Evolutionary conservation across 164 flowering plant species (phyloP), one percentile per base, ranked within the genome.

Genomic region (Annona cherimola): DNA sequence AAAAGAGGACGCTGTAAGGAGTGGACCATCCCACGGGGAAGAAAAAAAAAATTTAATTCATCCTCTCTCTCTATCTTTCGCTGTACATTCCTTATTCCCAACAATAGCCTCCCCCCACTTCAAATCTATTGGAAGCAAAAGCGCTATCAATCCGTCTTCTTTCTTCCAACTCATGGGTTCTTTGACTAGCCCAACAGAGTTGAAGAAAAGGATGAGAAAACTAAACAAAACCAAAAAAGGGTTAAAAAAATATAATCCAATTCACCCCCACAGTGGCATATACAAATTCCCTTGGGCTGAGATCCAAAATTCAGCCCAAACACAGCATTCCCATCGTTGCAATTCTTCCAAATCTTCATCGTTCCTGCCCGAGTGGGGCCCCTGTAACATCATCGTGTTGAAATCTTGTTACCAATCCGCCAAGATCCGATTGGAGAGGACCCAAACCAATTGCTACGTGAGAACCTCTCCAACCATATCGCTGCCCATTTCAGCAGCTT

Each of bases 11-110:
- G 55, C 2, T 50, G 42, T 19, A 39, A 6, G 64, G n/a, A 44
- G 7, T 42, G 26, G 66, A 61, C 5, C 44, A 18, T n/a, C 41
- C 57, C 67, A 39, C 67, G 5, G 12, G 2, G 11, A 16, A 50
- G 18, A 12, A 42, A n/a, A 20, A 70, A 70, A 70, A 61, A 60
- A 8, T 70, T 63, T 42, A 70, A 61, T 70, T 60, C 66, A 70
- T 70, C 20, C 39, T 40, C 69, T 55, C 62, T 72, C 39, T 54
- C 43, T 16, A 55, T 57, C 20, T 72, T 65, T 39, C 45, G 42
- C 74, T 72, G 74, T 72, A 65, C 74, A 72, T 18, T 72, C 54
- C 69, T 72, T 72, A 72, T 72, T 72, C 62, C 69, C 43, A 46
- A 20, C 57, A 63, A 42, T 55, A 45, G 45, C 71, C 70, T 35